Evolutionary conservation across 345 rosid genomes (phyloP), one percentile per base, ranked within the genome.

Genomic region (Gossypium raimondii): DNA sequence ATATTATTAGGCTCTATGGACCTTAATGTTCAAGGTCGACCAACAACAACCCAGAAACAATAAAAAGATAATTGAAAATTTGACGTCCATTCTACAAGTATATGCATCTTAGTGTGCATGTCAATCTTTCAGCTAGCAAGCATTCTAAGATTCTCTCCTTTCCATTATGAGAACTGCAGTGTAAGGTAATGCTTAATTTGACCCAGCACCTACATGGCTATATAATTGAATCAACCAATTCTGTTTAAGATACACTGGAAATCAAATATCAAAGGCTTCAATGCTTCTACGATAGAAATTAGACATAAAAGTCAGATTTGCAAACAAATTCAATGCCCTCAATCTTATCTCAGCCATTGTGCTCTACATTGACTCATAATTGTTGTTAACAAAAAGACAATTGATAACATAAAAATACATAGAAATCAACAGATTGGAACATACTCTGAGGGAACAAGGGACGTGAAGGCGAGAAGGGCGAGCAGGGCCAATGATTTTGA

Each of bases 401-500:
- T 11, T 41, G 63, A 52, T 27, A 62, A 24, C 51, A 68, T 18
- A 62, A 20, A 52, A 14, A 56, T 18, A 75, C 70, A 79, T 47
- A 55, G 65, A 25, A 44, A 58, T 58, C 29, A 48, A 51, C 13
- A 25, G 59, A 68, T 2, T 3, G 10, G 12, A 41, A 47, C 73
- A 12, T 81, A 90, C 94, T 79, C 83, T 82, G 75, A 90, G 76
- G 9, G 64, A 84, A 74, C 93, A 82, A 14, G 92, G 84, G 48
- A 90, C 85, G 25, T 73, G 81, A 51, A 89, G 80, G 79, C 86
- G 90, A 77, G 88, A 85, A 14, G 94, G 89, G 22, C 87, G 90
- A 82, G 89, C 81, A 67, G 97, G 94, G 79, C 98, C 98, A 29
- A 93, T 84, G 56, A 90, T 83, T 85, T 82, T 89, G 82, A 90